phyloP scores from a whole-genome alignment of 257 asterid species.

The Jacaranda mimosifolia region DNA sequence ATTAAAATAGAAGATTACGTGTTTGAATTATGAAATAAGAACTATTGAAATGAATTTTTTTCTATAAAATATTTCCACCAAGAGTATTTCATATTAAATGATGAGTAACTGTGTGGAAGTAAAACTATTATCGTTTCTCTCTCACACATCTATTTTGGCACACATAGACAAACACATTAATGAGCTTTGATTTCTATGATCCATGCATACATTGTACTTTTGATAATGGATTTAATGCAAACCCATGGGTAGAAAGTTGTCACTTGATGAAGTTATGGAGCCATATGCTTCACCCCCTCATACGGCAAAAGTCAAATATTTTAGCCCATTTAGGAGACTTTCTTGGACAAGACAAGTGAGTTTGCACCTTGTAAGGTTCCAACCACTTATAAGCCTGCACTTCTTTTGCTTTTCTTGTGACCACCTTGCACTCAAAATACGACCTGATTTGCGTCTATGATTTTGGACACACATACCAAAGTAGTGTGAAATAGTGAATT shows the following conservation, averaged over 20 bases:
- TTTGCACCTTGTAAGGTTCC: background rate
- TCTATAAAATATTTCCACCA: too few species aligned
- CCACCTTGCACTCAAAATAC: background rate
- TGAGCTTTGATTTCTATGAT: background rate
- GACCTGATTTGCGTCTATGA: background rate
- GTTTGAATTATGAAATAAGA: too few species aligned
- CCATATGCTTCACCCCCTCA: background rate
- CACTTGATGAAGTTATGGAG: slow-evolving; percentile 34
- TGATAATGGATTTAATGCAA: slow-evolving; percentile 29
- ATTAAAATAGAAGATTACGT: too few species aligned
- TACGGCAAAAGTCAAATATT: background rate
- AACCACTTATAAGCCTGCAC: background rate
- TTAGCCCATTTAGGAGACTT: background rate
- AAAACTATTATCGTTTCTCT: too few species aligned
- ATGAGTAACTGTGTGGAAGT: too few species aligned
- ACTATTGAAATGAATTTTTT: too few species aligned
- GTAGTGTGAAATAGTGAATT: background rate
- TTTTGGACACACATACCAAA: background rate
- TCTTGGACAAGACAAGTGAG: background rate
- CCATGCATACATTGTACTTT: background rate
- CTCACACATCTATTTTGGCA: too few species aligned
- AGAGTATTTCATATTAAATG: too few species aligned
- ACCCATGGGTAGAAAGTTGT: slow-evolving; percentile 15
- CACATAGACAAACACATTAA: background rate
- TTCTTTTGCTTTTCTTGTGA: background rate